Base-by-base conservation (phyloP, 345 rosid genomes). In the Murraya koenigii region DNA sequence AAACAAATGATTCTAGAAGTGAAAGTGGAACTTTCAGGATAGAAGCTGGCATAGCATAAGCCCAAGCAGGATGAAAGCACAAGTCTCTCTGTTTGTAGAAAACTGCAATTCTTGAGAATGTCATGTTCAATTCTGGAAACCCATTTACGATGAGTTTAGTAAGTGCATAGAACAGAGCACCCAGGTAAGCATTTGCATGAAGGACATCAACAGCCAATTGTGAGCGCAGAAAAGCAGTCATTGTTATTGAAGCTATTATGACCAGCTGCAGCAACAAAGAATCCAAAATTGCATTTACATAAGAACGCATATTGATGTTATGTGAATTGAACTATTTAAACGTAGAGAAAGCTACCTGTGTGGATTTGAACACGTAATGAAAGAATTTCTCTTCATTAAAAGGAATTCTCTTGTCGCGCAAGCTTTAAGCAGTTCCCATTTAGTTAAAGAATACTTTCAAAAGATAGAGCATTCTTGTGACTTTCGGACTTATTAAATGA, bases 71-170 rank as follows among this genome's bases (percentile, higher is more conserved):
- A 23, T 94, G 88, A 62, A 91, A 90, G 47, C 81, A 75, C 71
- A 91, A 83, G 33, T 90, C 94, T 44, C 91, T 84, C 33, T 91
- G 98, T 82, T 91, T 92, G 80, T 85, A 91, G 55, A 92, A 91
- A 55, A 94, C 96, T 0, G 89, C 87, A 41, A 94, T 86, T 77
- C 94, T 88, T 26, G 85, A 78, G 60, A 90, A 81, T 64, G 89
- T 89, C 85, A 91, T 83, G 23, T 86, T 38, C 28, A 94, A 79
- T 82, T 92, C 97, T 15, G 94, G 86, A 59, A 88, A 83, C 20
- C 93, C 98, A 49, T 92, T 84, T 23, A 90, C 86, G 75, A 88
- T 77, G 72, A 87, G 86, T 25, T 83, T 79, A 66, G 88, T 22
- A 76, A 94, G 80, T 9, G 86, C 41, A 36, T 82, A 94, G 56